Conservation (phyloP, 2,329 filamentous ascomycete species). For the Clonostachys solani region DNA sequence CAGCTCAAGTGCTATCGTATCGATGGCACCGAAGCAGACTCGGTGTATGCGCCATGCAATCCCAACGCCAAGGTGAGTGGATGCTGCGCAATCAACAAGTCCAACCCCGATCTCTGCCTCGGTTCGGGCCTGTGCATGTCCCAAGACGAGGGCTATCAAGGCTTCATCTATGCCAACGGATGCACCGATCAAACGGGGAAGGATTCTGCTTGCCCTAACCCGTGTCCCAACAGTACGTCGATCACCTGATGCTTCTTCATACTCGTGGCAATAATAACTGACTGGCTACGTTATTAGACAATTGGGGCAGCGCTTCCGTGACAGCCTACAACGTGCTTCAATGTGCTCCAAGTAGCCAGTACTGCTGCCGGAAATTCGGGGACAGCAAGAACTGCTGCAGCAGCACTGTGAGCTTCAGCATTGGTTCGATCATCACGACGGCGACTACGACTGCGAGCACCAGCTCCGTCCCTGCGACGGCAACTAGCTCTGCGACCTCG, state of each 20-base stretch:
- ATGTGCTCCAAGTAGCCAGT: conserved; percentile 7
- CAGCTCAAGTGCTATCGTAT: conserved; percentile 35
- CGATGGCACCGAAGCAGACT: conserved; percentile 3
- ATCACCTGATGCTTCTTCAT: background rate
- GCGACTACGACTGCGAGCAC: conserved; percentile 1
- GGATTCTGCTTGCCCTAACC: conserved; percentile 6
- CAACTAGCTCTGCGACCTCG: background rate
- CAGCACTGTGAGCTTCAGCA: conserved; percentile 2
- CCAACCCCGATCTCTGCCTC: conserved; percentile 11
- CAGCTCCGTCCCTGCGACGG: background rate
- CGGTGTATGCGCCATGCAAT: conserved; percentile 6
- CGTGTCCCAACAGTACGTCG: conserved; percentile 8
- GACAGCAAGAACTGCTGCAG: conserved; percentile 9
- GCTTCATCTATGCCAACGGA: conserved; percentile 11
- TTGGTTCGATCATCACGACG: conserved; percentile 5
- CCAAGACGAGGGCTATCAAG: conserved; percentile 5
- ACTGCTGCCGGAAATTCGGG: conserved; percentile 8
- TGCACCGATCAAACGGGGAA: conserved; percentile 10
- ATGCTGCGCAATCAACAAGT: conserved; percentile 10
- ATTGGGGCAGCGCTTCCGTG: conserved; percentile 3
- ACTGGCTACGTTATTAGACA: conserved; percentile 2
- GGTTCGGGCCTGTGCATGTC: conserved; percentile 11
- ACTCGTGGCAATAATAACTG: background rate
- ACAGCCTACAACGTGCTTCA: conserved; percentile 8
- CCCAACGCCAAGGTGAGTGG: conserved; percentile 9